Evolutionary conservation across 352 stramenopile genomes (phyloP).

Genomic region (Phytopythium mirpurense): DNA sequence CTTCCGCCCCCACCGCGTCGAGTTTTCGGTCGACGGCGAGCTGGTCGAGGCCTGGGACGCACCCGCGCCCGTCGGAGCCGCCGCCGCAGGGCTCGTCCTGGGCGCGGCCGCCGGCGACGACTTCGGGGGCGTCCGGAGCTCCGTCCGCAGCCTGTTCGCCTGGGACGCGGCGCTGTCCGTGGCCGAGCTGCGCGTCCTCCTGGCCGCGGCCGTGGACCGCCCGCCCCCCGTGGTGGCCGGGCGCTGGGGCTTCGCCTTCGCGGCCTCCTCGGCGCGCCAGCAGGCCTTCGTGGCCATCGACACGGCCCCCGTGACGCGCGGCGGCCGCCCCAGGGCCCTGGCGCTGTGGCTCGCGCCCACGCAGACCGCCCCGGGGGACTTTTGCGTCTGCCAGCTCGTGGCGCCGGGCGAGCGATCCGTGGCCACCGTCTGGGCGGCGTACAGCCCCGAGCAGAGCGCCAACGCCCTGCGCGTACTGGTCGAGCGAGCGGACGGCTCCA

Average conservation of each 20-base stretch:
- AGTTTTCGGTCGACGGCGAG: constrained; percentile 2
- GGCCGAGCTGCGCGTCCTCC: constrained; percentile 37
- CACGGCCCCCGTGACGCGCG: background rate
- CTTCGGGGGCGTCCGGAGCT: constrained; percentile 24
- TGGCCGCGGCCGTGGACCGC: constrained; percentile 10
- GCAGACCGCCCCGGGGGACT: background rate
- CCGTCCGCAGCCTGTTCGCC: constrained; percentile 36
- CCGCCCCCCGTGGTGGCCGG: constrained; percentile 15
- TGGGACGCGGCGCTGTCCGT: constrained; percentile 32
- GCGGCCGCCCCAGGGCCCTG: constrained; percentile 5
- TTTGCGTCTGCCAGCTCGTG: constrained; percentile 14
- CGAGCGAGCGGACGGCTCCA: background rate
- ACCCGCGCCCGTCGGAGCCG: background rate
- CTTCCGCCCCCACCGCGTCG: constrained; percentile 11
- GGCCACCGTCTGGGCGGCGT: constrained; percentile 11
- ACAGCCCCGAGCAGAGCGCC: background rate
- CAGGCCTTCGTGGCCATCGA: constrained; percentile 12
- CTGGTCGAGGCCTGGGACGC: background rate
- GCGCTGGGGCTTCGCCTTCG: constrained; percentile 21
- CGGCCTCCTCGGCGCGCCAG: constrained; percentile 5
- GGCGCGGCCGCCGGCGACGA: constrained; percentile 14
- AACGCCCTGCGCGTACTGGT: background rate
- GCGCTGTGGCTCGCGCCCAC: constrained; percentile 12
- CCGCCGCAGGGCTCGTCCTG: constrained; percentile 1
- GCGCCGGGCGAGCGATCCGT: background rate